Conservation (phyloP, 2,329 filamentous ascomycete species). For the Meredithiella fracta region DNA sequence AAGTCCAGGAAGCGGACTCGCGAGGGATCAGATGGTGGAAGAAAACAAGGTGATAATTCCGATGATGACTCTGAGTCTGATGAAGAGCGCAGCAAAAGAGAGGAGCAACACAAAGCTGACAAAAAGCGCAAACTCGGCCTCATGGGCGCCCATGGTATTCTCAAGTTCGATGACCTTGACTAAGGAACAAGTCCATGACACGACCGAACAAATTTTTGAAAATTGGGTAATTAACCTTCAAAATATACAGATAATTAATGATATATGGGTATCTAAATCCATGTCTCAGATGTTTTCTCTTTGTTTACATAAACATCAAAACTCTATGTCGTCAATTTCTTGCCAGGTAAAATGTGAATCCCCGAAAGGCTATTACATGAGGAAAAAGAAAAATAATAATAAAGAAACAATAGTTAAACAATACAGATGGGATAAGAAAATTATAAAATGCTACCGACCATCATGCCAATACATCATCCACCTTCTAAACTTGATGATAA, state of each 20-base stretch:
- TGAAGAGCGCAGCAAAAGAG: slow-evolving; percentile 1
- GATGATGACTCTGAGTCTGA: slow-evolving; percentile 11
- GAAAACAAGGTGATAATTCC: slow-evolving; percentile 25
- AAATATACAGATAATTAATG: not conserved
- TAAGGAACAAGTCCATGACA: slow-evolving; percentile 16
- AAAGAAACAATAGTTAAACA: not conserved
- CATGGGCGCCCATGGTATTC: slow-evolving; percentile 34
- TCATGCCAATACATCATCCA: not conserved
- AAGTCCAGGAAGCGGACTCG: slow-evolving; percentile 7
- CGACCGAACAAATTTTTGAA: not conserved
- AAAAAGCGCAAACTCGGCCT: slow-evolving; percentile 30
- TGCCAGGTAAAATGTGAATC: not conserved
- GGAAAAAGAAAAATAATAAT: not conserved
- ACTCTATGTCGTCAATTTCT: slow-evolving; percentile 1
- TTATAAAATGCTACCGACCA: not conserved
- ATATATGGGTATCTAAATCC: not conserved
- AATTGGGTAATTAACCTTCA: no score
- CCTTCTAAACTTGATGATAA: not conserved
- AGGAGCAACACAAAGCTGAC: slow-evolving; percentile 19
- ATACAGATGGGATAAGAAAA: not conserved
- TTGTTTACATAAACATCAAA: slow-evolving; percentile 1
- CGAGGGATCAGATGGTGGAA: slow-evolving; percentile 29
- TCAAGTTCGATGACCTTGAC: slow-evolving; percentile 33
- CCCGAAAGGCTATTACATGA: not conserved
- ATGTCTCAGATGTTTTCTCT: not conserved